Conservation (phyloP, 139 green algal genomes). For the Pycnococcus provasolii region DNA sequence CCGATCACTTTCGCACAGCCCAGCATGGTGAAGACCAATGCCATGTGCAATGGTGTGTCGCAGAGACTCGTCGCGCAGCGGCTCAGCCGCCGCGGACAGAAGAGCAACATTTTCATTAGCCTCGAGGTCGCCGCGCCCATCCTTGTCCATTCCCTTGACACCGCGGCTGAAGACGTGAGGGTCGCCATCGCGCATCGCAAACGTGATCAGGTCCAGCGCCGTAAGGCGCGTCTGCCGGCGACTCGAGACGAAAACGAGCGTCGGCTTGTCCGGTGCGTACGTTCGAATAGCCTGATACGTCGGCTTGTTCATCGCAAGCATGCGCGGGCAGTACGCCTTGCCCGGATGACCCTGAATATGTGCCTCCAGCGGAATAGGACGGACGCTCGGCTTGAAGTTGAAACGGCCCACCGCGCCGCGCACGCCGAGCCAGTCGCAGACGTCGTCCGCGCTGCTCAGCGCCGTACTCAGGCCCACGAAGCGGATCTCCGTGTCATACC, state of each 20-base stretch:
- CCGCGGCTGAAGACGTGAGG: too few relatives aligned
- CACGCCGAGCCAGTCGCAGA: slow-evolving; percentile 89
- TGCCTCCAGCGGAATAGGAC: slow-evolving; percentile 84
- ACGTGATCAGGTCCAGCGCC: slow-evolving; percentile 86
- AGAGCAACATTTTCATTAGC: not conserved
- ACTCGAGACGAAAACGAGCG: slow-evolving; percentile 82
- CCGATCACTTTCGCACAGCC: slow-evolving; percentile 69
- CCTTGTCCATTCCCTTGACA: too few relatives aligned
- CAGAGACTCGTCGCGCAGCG: slow-evolving; percentile 39
- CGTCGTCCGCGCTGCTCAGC: slow-evolving; percentile 84
- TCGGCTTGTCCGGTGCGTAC: slow-evolving; percentile 82
- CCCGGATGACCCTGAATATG: slow-evolving; percentile 74
- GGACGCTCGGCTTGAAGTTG: slow-evolving; percentile 92
- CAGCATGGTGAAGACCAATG: slow-evolving; percentile 93
- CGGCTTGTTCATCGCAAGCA: slow-evolving; percentile 98
- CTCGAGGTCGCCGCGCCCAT: slow-evolving; percentile 4
- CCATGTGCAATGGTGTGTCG: slow-evolving; percentile 84
- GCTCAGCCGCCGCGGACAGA: slow-evolving; percentile 1
- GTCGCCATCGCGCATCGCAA: slow-evolving; percentile 34
- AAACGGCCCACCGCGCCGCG: slow-evolving; percentile 60
- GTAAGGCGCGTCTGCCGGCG: slow-evolving; percentile 88
- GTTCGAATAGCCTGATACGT: slow-evolving; percentile 86
- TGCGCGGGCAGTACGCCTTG: slow-evolving; percentile 59
- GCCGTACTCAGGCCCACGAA: slow-evolving; percentile 92
- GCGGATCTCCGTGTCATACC: slow-evolving; percentile 45